phyloP scores from a whole-genome alignment of 176 grass and related monocot genomes.

The Leersia perrieri region DNA sequence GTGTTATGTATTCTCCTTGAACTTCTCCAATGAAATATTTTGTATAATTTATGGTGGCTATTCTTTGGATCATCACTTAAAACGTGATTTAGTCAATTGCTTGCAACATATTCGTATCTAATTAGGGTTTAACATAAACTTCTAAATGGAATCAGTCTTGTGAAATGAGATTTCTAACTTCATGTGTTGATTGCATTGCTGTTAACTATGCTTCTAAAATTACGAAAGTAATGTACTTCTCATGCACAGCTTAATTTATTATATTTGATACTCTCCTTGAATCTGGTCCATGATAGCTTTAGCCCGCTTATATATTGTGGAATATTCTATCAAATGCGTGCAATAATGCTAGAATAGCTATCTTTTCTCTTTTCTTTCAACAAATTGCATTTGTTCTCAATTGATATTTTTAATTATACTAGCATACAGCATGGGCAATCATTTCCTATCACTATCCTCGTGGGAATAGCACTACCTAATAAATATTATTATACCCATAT shows the following conservation, averaged over 20 bases:
- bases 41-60: neutral
- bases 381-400: neutral
- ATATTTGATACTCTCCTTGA: neutral
- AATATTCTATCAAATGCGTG: slow-evolving; percentile 13
- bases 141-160: neutral
- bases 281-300: slow-evolving; percentile 15
- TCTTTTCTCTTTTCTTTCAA: neutral
- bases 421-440: neutral
- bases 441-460: neutral
- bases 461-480: neutral
- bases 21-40: neutral
- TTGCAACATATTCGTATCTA: neutral
- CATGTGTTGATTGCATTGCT: neutral
- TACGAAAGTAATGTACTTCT: slow-evolving; percentile 4
- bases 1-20: slow-evolving; percentile 1
- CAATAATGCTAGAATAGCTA: neutral
- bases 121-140: neutral
- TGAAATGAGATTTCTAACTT: slow-evolving; percentile 5
- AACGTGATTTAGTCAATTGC: neutral
- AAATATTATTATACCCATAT: neutral
- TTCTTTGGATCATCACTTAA: neutral
- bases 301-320: neutral
- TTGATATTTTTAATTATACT: neutral
- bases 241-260: slow-evolving; percentile 12
- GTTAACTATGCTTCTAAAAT: neutral